phyloP scores from a whole-genome alignment of 2,329 filamentous ascomycete species.

The Penicillium rolfsii region DNA sequence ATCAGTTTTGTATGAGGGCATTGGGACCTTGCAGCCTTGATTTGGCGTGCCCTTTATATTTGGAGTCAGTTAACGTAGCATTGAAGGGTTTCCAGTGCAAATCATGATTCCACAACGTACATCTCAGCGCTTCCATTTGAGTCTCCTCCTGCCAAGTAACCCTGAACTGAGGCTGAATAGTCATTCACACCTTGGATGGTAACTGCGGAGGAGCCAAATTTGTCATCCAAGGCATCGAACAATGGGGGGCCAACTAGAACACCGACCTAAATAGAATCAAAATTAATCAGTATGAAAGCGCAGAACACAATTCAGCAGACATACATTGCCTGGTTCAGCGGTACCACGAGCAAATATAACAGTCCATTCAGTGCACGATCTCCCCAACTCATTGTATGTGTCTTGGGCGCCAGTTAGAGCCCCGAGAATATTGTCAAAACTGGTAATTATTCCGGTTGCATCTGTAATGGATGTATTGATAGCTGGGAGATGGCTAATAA shows the following conservation, averaged over 20 bases:
- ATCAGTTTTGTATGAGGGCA: conserved; percentile 28
- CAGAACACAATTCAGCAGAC: neutral
- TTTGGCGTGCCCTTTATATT: conserved; percentile 21
- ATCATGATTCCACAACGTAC: neutral
- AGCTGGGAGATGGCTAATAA: neutral
- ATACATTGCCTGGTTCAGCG: conserved; percentile 25
- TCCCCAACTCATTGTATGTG: conserved; percentile 20
- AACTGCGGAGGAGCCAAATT: conserved; percentile 11
- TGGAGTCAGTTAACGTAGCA: neutral
- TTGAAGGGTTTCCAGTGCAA: neutral
- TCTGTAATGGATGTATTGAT: neutral
- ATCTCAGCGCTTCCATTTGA: conserved; percentile 20
- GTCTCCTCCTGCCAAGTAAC: conserved; percentile 25
- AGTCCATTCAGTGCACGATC: conserved; percentile 20
- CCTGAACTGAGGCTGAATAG: conserved; percentile 24
- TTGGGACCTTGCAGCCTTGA: conserved; percentile 15
- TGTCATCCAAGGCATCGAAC: conserved; percentile 22
- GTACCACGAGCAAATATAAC: conserved; percentile 27
- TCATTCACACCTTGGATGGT: conserved; percentile 28
- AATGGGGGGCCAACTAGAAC: conserved; percentile 22
- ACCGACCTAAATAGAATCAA: neutral
- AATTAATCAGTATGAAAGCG: neutral
- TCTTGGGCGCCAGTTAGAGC: conserved; percentile 14
- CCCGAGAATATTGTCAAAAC: conserved; percentile 16
- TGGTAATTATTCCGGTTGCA: neutral